Evolutionary conservation across 208 protist genomes (phyloP).

Genomic region (Jaenimonas drosophilae): DNA sequence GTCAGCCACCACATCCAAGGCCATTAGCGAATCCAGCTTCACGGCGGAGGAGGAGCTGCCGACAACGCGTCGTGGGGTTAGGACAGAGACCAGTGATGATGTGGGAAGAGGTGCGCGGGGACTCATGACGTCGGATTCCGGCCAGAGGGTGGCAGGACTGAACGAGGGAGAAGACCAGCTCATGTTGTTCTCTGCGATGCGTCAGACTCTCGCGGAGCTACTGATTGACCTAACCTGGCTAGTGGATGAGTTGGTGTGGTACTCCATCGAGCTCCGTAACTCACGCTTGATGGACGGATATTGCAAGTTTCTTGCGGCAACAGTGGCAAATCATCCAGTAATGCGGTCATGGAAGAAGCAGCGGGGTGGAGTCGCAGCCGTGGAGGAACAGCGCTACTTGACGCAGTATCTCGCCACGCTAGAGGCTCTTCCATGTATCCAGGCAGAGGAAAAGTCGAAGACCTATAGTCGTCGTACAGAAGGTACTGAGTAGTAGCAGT

Average conservation of each 20-base stretch:
- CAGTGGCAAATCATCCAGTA: constrained; percentile 54
- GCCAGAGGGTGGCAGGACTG: no score
- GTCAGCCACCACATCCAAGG: no score
- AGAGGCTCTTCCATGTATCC: constrained; percentile 9
- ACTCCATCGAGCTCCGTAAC: constrained; percentile 71
- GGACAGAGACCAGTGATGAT: no score
- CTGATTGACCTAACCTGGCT: constrained; percentile 77
- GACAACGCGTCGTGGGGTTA: no score
- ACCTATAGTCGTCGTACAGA: background rate
- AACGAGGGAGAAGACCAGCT: no score
- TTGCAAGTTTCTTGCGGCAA: constrained; percentile 49
- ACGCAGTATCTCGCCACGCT: constrained; percentile 17
- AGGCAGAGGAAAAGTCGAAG: background rate
- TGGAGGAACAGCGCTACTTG: constrained; percentile 23
- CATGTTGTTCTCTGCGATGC: background rate
- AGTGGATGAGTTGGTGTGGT: constrained; percentile 75
- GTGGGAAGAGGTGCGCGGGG: no score
- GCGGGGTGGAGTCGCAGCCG: constrained; percentile 13
- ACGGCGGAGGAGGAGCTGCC: no score
- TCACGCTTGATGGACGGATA: constrained; percentile 67
- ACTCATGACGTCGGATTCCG: no score
- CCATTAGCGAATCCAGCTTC: no score
- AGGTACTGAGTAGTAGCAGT: no score
- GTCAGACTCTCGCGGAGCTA: constrained; percentile 26
- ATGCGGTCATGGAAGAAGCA: constrained; percentile 49